phyloP scores from a whole-genome alignment of 371 early-diverging fungal species.

The Mucor saturninus region DNA sequence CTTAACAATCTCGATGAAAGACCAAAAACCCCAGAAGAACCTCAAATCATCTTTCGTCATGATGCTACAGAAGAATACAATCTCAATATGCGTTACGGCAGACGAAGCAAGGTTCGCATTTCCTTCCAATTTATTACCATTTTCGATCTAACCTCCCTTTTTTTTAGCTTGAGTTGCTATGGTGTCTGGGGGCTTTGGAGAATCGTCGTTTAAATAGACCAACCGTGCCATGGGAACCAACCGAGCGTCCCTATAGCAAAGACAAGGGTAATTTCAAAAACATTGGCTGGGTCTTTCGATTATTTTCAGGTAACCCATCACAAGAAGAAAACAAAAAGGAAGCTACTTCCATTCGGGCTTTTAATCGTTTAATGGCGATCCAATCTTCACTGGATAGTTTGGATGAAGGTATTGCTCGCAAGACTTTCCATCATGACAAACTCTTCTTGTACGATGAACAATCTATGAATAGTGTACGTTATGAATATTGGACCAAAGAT shows the following conservation, averaged over 20 bases:
- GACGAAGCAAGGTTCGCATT: conserved; percentile 65
- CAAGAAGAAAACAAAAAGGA: conserved; percentile 73
- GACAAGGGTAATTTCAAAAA: conserved; percentile 67
- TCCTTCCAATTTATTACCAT: conserved; percentile 6
- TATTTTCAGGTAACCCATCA: conserved; percentile 69
- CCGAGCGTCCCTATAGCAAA: conserved; percentile 53
- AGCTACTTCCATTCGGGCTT: conserved; percentile 66
- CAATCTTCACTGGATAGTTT: conserved; percentile 67
- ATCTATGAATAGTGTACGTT: conserved; percentile 54
- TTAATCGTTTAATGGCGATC: conserved; percentile 69
- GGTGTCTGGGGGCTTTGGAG: conserved; percentile 69
- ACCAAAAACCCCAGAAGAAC: conserved; percentile 72
- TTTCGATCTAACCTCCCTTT: not conserved
- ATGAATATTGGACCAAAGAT: conserved; percentile 65
- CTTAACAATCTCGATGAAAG: conserved; percentile 58
- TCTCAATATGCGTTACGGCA: conserved; percentile 72
- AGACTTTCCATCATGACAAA: conserved; percentile 57
- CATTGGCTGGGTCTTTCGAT: conserved; percentile 73
- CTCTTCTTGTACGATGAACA: conserved; percentile 64
- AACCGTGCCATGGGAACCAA: conserved; percentile 67
- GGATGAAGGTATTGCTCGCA: conserved; percentile 68
- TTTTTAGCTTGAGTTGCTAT: conserved; percentile 64
- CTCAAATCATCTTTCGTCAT: conserved; percentile 70
- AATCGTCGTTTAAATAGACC: conserved; percentile 61
- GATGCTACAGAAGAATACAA: conserved; percentile 68